Conservation (phyloP, 176 grass and related monocot species). For the Hordeum marinum region DNA sequence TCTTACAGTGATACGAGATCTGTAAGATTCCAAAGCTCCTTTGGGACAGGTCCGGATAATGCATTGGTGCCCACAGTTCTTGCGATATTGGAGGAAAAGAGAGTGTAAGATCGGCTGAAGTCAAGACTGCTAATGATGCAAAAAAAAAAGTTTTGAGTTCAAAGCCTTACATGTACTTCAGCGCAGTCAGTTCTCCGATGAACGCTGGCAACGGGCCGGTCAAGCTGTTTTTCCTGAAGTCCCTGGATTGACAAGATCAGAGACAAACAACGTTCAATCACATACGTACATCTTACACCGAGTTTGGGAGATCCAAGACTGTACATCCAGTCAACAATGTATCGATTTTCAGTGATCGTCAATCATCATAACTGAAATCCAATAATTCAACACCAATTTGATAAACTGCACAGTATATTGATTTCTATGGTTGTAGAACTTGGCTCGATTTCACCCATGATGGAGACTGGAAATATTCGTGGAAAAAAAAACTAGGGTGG, state of each 20-base stretch:
- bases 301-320: not conserved
- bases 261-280: not conserved
- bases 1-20: slow-evolving; percentile 59
- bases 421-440: not conserved
- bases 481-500: not conserved
- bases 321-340: not conserved
- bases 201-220: slow-evolving; percentile 69
- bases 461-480: not conserved
- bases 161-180: slow-evolving; percentile 48
- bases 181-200: slow-evolving; percentile 64
- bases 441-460: not conserved
- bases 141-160: not conserved
- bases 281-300: not conserved
- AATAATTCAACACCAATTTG: not conserved
- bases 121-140: not conserved
- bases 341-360: not conserved
- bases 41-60: slow-evolving; percentile 78
- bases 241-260: slow-evolving; percentile 40
- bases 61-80: slow-evolving; percentile 68
- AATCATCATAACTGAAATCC: not conserved
- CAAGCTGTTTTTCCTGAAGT: slow-evolving; percentile 60
- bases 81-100: slow-evolving; percentile 13
- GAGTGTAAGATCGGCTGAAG: not conserved
- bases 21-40: slow-evolving; percentile 70
- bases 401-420: not conserved